phyloP scores from a whole-genome alignment of 352 stramenopile genomes.

The Phytopythium mirpurense region DNA sequence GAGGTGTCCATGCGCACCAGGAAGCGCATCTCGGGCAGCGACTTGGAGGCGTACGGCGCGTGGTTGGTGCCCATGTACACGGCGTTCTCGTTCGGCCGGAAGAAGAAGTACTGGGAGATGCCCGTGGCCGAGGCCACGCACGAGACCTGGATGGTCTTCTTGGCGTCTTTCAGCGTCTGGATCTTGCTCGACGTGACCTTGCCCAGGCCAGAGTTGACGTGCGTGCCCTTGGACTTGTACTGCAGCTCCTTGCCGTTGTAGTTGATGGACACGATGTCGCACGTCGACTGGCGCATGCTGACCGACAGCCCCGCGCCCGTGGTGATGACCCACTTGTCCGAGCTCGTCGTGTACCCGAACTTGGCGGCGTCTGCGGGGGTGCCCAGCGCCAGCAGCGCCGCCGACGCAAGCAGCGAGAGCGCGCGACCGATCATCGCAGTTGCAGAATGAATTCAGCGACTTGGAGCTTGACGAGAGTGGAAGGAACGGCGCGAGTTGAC shows the following conservation, averaged over 20 bases:
- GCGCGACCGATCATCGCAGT: not conserved
- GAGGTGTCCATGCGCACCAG: conserved; percentile 32
- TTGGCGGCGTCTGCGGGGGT: conserved; percentile 7
- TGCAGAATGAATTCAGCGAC: too few species aligned
- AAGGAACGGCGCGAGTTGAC: too few species aligned
- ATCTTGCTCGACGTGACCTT: conserved; percentile 21
- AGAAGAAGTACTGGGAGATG: conserved; percentile 46
- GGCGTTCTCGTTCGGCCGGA: conserved; percentile 43
- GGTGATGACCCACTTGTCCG: conserved; percentile 30
- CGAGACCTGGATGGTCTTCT: conserved; percentile 38
- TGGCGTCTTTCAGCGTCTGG: conserved; percentile 21
- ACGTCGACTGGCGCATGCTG: conserved; percentile 31
- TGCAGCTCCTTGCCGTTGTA: conserved; percentile 20
- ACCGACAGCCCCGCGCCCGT: conserved; percentile 23
- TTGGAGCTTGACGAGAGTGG: too few species aligned
- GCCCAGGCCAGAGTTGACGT: conserved; percentile 38
- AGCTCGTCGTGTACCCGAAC: conserved; percentile 27
- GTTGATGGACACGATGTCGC: conserved; percentile 19
- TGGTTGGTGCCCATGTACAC: conserved; percentile 60
- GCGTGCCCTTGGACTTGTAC: conserved; percentile 34
- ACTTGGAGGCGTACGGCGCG: conserved; percentile 17
- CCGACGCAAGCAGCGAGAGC: not conserved
- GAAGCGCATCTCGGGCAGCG: conserved; percentile 40
- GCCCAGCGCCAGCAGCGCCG: not conserved
- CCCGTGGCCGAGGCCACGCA: conserved; percentile 26